These are phyloP conservation scores for Auricularia heimuer DNA, from an alignment of 768 basidiomycete species.

Conservation along the genomic window DNA sequence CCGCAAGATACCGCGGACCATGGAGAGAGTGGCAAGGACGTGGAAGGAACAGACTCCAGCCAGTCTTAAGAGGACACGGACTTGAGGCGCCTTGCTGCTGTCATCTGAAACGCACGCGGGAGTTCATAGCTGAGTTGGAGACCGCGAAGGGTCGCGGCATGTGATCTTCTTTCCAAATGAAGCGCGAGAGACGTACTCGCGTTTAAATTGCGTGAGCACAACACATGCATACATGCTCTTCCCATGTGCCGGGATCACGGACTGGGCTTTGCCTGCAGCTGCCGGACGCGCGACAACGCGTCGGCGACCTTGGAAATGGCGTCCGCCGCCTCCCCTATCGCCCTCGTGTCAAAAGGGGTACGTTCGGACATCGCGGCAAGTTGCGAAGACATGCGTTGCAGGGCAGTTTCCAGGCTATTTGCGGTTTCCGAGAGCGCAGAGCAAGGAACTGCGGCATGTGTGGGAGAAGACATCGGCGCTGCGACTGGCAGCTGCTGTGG, in stretches of 20 bases:
- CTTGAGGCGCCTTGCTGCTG: neutral
- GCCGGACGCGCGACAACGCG: conserved; percentile 50
- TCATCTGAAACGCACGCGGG: neutral
- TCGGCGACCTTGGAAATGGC: conserved; percentile 55
- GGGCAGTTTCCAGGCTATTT: conserved; percentile 41
- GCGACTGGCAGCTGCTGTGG: neutral
- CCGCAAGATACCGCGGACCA: neutral
- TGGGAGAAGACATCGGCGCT: no score
- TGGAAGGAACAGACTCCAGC: neutral
- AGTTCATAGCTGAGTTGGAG: conserved; percentile 1
- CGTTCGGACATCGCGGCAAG: conserved; percentile 36
- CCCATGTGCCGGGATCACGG: neutral
- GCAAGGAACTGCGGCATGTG: neutral
- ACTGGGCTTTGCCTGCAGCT: conserved; percentile 27
- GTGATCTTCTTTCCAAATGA: neutral
- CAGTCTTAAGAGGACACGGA: no score
- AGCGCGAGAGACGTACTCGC: neutral
- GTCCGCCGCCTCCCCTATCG: conserved; percentile 54
- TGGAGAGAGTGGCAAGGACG: neutral
- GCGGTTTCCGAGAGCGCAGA: conserved; percentile 29
- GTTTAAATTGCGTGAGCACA: neutral
- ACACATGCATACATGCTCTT: neutral
- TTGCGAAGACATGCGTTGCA: conserved; percentile 42
- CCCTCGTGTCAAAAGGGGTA: conserved; percentile 32
- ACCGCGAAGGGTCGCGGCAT: neutral